A percentile compares a stretch with the other conserved stretches of the same genome.
Conservation (phyloP, 2,329 filamentous ascomycete species). For the Ophiosphaerella korrae region DNA sequence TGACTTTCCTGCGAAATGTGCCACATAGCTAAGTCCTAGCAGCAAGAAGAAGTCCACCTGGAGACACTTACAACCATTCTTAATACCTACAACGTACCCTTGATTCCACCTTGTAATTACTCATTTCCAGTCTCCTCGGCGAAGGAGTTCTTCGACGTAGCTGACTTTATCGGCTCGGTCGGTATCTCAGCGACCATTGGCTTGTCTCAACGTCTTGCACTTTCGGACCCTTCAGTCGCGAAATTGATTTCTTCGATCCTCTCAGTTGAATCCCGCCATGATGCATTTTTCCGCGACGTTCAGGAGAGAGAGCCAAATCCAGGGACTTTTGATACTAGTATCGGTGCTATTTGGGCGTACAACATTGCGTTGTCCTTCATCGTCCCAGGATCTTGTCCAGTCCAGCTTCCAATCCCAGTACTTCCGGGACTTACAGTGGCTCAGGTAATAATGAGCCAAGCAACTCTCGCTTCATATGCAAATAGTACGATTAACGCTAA, state of each 20-base stretch:
- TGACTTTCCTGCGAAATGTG: constrained; percentile 4
- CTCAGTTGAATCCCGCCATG: constrained; percentile 16
- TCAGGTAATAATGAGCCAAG: background rate
- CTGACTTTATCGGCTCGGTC: constrained; percentile 15
- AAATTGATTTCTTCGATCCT: constrained; percentile 17
- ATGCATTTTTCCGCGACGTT: constrained; percentile 14
- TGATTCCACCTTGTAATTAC: constrained; percentile 21
- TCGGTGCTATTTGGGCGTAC: constrained; percentile 12
- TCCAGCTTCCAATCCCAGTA: constrained; percentile 11
- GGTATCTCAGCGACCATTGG: constrained; percentile 17
- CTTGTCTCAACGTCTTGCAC: constrained; percentile 14
- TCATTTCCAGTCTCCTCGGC: constrained; percentile 12
- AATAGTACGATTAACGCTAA: too few species aligned
- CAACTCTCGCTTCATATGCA: too few species aligned
- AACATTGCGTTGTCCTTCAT: constrained; percentile 15
- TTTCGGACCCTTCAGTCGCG: constrained; percentile 13
- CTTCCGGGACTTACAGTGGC: constrained; percentile 8
- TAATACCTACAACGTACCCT: constrained; percentile 12
- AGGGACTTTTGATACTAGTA: constrained; percentile 13
- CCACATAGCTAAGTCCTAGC: constrained; percentile 2
- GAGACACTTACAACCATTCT: constrained; percentile 13
- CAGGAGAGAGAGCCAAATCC: constrained; percentile 10
- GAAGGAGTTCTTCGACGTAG: constrained; percentile 14
- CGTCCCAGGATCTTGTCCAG: constrained; percentile 6
- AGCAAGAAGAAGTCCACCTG: constrained; percentile 18